A percentile compares a stretch with the other conserved stretches of the same genome.
Evolutionary conservation across 2,329 filamentous ascomycete genomes (phyloP).

Genomic region (Graphiopsis chlorocephala): DNA sequence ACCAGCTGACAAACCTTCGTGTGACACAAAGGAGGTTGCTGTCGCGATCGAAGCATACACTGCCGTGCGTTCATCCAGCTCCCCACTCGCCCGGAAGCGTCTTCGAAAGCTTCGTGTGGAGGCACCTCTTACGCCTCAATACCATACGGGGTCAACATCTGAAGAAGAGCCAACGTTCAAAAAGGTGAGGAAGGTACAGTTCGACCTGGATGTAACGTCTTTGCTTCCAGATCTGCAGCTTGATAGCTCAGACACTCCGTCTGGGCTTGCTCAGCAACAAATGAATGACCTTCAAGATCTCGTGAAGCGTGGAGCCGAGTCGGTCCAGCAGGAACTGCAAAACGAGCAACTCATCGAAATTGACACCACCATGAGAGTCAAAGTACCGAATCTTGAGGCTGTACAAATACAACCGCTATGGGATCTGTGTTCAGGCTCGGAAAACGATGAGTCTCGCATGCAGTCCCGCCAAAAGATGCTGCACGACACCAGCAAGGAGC

Average conservation of each 20-base stretch:
- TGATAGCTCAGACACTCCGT: conserved; percentile 21
- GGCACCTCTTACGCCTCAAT: conserved; percentile 44
- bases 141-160: conserved; percentile 16
- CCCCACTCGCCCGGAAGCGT: conserved; percentile 34
- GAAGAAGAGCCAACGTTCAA: conserved; percentile 37
- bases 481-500: conserved; percentile 34
- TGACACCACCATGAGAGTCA: conserved; percentile 48
- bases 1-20: neutral
- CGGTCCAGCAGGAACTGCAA: conserved; percentile 33
- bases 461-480: conserved; percentile 36
- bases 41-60: conserved; percentile 1
- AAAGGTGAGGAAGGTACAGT: conserved; percentile 41
- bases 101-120: conserved; percentile 44
- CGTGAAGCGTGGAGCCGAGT: conserved; percentile 37
- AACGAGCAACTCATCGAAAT: conserved; percentile 40
- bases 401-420: conserved; percentile 47
- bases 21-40: neutral
- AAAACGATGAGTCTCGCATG: conserved; percentile 12
- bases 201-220: conserved; percentile 37
- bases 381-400: conserved; percentile 50
- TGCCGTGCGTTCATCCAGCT: conserved; percentile 20
- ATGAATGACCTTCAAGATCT: conserved; percentile 35
- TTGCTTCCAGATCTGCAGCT: conserved; percentile 34
- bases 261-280: conserved; percentile 27
- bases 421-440: conserved; percentile 35